Evolutionary conservation across 2,329 filamentous ascomycete genomes (phyloP), one percentile per base, ranked within the genome.

Genomic region (Fusarium guadeloupense): DNA sequence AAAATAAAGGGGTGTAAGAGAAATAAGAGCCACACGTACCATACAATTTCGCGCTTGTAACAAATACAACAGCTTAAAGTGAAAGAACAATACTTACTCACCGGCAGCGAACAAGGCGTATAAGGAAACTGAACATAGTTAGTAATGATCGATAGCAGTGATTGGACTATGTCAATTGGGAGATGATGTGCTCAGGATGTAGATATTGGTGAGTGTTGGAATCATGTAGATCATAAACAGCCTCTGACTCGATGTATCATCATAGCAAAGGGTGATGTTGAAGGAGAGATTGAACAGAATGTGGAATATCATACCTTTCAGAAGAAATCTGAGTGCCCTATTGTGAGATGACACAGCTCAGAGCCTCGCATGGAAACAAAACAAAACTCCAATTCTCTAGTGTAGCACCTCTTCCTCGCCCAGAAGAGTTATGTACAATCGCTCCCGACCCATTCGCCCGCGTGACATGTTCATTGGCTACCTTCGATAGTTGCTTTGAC

Each of bases 401-500:
- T 74, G 72, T 73, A 71, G 67, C 74, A 75, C 58, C 67, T 73
- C 69, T 72, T 71, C 70, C 54, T 66, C 70, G 68, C 68, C 68
- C 67, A 65, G 67, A 72, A 73, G 69, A 74, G 66, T 71, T 76
- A 76, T 75, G 68, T 76, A 76, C 72, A 75, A 64, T 67, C 59
- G 56, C 63, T 67, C 57, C 52, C 57, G 54, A 59, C 62, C 57
- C 70, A 60, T 70, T 75, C 63, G 60, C 54, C 59, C 45, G 52
- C 44, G 34, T 47, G 41, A 62, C 55, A 37, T 64, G 41, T 64
- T 72, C 72, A 77, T 71, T 73, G 71, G 71, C 76, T 77, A 54
- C 75, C 76, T 49, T 85, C 79, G 64, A 77, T 75, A 41, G 77
- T 78, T 37, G 83, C 81, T 54, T 77, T 83, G 66, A 89, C 85